Evolutionary conservation across 371 early-diverging fungal genomes (phyloP), one percentile per base, ranked within the genome.

Genomic region (Syncephalastrum sp.): DNA sequence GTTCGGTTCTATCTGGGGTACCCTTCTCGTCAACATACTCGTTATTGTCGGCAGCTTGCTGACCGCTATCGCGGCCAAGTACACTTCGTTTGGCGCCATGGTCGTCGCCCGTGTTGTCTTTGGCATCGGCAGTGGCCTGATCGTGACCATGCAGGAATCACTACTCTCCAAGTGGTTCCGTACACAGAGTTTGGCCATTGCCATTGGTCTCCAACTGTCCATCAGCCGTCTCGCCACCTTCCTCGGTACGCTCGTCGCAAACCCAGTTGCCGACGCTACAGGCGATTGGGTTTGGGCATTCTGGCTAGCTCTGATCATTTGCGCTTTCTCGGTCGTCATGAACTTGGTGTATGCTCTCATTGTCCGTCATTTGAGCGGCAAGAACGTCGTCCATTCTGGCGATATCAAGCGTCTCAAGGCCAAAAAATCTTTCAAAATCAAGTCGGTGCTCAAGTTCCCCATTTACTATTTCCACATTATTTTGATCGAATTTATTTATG

Each of bases 121-220:
- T 52, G 84, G 82, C 38, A 71, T 84, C 44, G 84, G 84, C 5
- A 70, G 74, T 45, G 79, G 79, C 41, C 54, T 77, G 23, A 77
- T 84, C 60, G 79, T 82, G 17, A 80, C 82, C 3, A 76, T 78
- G 70, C 84, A 84, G 65, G 82, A 84, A 64, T 77, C 82, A 6
- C 68, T 83, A 0, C 60, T 83, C 2, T 72, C 78, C 0, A 79
- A 82, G 53, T 84, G 84, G 84, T 84, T 84, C 61, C 69, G 82
- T 57, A 72, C 70, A 5, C 59, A 67, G 29, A 59, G 62, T 47
- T 54, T 77, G 2, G 63, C 74, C n/a, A 17, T 68, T 27, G 70
- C 68, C 5, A 69, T 77, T 44, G 75, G 81, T 58, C 57, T 82
- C 24, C 84, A 83, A 50, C 71, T 84, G 8, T 77, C 80, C 15